A percentile compares a stretch with the other conserved stretches of the same genome.
phyloP scores from a whole-genome alignment of 1,284 basidiomycete genomes.

The Schizopora paradoxa region DNA sequence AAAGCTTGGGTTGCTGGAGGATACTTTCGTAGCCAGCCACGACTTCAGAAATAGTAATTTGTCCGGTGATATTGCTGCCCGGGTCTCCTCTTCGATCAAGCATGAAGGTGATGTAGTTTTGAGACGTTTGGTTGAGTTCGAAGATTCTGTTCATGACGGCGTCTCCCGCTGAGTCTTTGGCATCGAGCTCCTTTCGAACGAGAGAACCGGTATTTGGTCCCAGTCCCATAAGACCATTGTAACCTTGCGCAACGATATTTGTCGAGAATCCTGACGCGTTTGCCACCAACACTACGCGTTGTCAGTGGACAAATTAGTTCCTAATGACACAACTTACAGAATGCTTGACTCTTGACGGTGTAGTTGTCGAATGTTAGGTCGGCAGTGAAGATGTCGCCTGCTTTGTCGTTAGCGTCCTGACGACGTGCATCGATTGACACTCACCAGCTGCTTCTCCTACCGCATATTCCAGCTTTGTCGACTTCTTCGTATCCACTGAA shows the following conservation, averaged over 20 bases:
- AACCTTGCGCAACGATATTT: constrained; percentile 55
- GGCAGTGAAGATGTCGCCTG: constrained; percentile 57
- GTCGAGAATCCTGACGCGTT: constrained; percentile 63
- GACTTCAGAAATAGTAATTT: constrained; percentile 53
- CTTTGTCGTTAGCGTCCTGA: neutral
- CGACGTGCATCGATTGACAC: neutral
- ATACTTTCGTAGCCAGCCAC: constrained; percentile 58
- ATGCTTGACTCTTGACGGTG: constrained; percentile 61
- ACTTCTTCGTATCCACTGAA: constrained; percentile 51
- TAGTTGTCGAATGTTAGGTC: constrained; percentile 51
- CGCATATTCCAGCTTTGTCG: constrained; percentile 56
- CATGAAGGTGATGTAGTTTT: constrained; percentile 65
- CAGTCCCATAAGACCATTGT: constrained; percentile 66
- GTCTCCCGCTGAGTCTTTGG: constrained; percentile 40
- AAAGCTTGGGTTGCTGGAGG: constrained; percentile 53
- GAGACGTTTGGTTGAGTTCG: constrained; percentile 42
- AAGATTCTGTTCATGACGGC: constrained; percentile 58
- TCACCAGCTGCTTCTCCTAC: constrained; percentile 60
- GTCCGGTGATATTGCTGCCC: constrained; percentile 36
- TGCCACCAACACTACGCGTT: constrained; percentile 51
- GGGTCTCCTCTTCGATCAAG: constrained; percentile 58
- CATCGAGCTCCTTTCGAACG: constrained; percentile 49
- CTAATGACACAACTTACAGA: constrained; percentile 43
- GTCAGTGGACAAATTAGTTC: constrained; percentile 4
- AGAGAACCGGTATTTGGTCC: constrained; percentile 68